These are phyloP conservation scores for Pseudozyma pruni DNA, from an alignment of 1,284 basidiomycete species.

Conservation along the genomic window DNA sequence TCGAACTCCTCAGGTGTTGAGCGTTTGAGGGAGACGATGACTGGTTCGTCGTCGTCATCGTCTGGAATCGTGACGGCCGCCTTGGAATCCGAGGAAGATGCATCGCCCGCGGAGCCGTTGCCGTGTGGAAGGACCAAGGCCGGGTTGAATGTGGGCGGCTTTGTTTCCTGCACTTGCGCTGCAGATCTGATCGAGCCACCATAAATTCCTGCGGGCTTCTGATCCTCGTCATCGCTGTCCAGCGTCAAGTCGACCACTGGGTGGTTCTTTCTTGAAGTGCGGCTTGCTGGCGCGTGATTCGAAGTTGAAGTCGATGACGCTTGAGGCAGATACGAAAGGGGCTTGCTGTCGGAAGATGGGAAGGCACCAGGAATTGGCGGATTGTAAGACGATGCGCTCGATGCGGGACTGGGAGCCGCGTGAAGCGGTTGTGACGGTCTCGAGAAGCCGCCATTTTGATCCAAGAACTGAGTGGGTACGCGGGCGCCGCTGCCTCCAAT, in stretches of 20 bases:
- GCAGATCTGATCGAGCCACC: not conserved
- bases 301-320: no score
- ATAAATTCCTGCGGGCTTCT: slow-evolving; percentile 11
- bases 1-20: slow-evolving; percentile 29
- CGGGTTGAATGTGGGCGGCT: not conserved
- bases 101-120: not conserved
- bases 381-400: not conserved
- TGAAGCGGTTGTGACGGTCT: slow-evolving; percentile 3
- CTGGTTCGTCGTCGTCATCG: slow-evolving; percentile 58
- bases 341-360: not conserved
- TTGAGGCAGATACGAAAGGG: not conserved
- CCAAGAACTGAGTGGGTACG: slow-evolving; percentile 55
- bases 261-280: not conserved
- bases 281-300: not conserved
- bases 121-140: slow-evolving; percentile 6
- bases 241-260: slow-evolving; percentile 43
- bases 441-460: slow-evolving; percentile 41
- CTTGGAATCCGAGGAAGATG: not conserved
- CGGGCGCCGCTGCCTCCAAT: slow-evolving; percentile 58
- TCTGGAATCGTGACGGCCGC: slow-evolving; percentile 11
- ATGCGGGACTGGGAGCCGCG: not conserved
- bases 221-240: slow-evolving; percentile 37
- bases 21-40: slow-evolving; percentile 43
- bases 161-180: not conserved
- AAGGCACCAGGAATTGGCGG: slow-evolving; percentile 15